These are phyloP conservation scores for Talaromyces thailandensis DNA, from an alignment of 495 filamentous ascomycete genomes.

Conservation along the genomic window DNA sequence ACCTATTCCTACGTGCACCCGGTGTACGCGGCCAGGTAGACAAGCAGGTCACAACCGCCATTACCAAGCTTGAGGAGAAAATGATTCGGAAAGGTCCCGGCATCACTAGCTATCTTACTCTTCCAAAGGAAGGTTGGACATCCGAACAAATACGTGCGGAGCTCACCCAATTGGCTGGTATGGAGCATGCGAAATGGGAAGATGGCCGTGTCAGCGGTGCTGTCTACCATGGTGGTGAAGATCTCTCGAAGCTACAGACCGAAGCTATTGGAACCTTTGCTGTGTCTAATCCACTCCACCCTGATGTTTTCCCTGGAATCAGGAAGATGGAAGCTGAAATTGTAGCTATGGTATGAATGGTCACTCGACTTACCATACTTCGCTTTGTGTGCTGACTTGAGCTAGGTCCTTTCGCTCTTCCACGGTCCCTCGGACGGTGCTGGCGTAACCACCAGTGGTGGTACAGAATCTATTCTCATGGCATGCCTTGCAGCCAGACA, in stretches of 20 bases:
- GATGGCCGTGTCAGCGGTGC: slow-evolving; percentile 90
- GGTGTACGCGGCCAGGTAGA: slow-evolving; percentile 76
- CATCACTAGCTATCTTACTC: slow-evolving; percentile 59
- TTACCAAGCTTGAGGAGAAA: slow-evolving; percentile 70
- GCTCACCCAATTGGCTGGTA: slow-evolving; percentile 63
- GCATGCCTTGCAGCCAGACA: slow-evolving; percentile 81
- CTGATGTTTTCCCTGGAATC: slow-evolving; percentile 96
- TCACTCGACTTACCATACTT: not conserved
- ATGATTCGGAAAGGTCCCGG: slow-evolving; percentile 66
- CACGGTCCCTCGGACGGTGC: slow-evolving; percentile 77
- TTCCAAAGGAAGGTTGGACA: slow-evolving; percentile 83
- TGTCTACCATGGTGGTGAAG: slow-evolving; percentile 90
- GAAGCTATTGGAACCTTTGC: slow-evolving; percentile 91
- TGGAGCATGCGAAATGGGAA: slow-evolving; percentile 96
- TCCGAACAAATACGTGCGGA: slow-evolving; percentile 71
- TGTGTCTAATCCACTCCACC: slow-evolving; percentile 97
- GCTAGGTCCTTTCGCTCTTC: slow-evolving; percentile 71
- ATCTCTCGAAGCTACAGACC: slow-evolving; percentile 74
- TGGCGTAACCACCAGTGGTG: slow-evolving; percentile 86
- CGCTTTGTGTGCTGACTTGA: not conserved
- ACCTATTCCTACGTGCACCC: slow-evolving; percentile 75
- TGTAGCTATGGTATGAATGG: slow-evolving; percentile 71
- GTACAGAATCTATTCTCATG: slow-evolving; percentile 95
- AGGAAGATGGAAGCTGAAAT: slow-evolving; percentile 99
- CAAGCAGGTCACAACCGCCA: slow-evolving; percentile 59